Evolutionary conservation across 371 early-diverging fungal species (phyloP), one percentile per base, ranked within the genome.

Genomic region (Rhizopus arrhizus): DNA sequence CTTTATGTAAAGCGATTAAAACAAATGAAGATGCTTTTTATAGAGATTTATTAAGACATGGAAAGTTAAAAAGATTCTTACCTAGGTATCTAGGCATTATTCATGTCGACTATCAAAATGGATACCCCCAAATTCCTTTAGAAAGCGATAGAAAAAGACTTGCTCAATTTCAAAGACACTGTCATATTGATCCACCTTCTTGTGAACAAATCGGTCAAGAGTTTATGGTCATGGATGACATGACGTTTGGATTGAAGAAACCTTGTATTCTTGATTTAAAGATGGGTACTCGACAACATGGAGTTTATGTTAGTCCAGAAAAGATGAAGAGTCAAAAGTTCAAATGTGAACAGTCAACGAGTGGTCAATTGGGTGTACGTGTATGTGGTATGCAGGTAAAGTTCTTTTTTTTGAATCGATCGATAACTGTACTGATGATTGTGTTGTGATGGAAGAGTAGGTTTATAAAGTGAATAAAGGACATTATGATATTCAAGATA

Each of bases 201-300:
- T 3, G 45, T 9, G 49, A 65, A 70, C n/a, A 80, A 59, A 52
- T 33, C 32, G 61, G 46, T 34, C 47, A 75, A 70, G 84, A 93
- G 72, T 97, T 95, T 64, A 84, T 97, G 60, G 73, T 97, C 7
- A 73, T 97, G 74, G 91, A 94, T 45, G 97, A 97, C 69, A 74
- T 97, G 61, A 96, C 96, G 0, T 84, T 88, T 11, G 87, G 89
- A 2, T 70, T 91, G 61, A 74, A 79, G 61, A 83, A 83, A 15
- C 97, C 97, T 0, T 95, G 96, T 62, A 90, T 97, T 13, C 80
- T 97, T 49, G 96, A 97, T 64, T 81, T 97, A 56, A 97, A 97
- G 64, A 96, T 97, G 95, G 97, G 97, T 16, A 94, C 92, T 9
- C 78, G 97, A 5, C 97, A 97, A 72, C 91, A 95, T 64, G 95